phyloP scores from a whole-genome alignment of 2,329 filamentous ascomycete genomes.

The Onygenales sp. region DNA sequence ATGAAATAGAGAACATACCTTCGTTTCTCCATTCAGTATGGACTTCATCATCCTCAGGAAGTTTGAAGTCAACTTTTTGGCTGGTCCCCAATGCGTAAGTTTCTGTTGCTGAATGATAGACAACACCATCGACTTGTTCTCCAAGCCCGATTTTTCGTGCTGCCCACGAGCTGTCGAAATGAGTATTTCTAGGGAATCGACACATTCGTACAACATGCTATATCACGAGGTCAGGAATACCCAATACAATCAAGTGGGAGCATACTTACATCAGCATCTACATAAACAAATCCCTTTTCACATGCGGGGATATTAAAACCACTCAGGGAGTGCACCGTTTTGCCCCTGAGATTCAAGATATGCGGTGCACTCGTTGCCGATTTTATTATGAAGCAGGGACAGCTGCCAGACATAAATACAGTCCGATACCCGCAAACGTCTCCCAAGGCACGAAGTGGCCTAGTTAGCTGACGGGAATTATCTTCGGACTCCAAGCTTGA shows the following conservation, averaged over 20 bases:
- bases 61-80: conserved; percentile 59
- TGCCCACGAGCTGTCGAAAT: conserved; percentile 68
- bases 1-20: conserved; percentile 23
- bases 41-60: conserved; percentile 78
- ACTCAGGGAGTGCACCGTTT: conserved; percentile 61
- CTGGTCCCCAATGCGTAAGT: conserved; percentile 71
- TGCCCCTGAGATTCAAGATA: conserved; percentile 62
- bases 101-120: conserved; percentile 65
- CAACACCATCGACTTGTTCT: conserved; percentile 60
- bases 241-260: neutral
- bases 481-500: neutral
- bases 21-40: conserved; percentile 73
- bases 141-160: conserved; percentile 62
- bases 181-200: conserved; percentile 57
- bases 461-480: conserved; percentile 27
- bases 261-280: conserved; percentile 48
- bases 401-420: conserved; percentile 71
- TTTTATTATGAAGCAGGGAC: conserved; percentile 74
- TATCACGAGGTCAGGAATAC: neutral
- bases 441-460: conserved; percentile 39
- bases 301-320: conserved; percentile 69
- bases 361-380: conserved; percentile 68
- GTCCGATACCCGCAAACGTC: conserved; percentile 65
- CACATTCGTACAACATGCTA: conserved; percentile 64
- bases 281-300: conserved; percentile 73